Evolutionary conservation across 345 rosid genomes (phyloP).

Genomic region (Schrenkiella parvula): DNA sequence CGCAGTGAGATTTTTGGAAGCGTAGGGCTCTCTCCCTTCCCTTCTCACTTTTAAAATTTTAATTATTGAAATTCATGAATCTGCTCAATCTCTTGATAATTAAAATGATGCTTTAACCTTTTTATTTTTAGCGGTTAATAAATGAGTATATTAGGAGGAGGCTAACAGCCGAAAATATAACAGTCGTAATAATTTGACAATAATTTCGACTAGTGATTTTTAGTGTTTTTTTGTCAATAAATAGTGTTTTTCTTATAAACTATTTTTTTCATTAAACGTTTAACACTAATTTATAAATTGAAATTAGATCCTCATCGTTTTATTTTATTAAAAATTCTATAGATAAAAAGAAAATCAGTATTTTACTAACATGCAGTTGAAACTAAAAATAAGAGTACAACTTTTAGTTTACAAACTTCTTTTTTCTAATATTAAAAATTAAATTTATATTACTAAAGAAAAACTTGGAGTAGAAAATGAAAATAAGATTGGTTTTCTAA

Average conservation of each 20-base stretch:
- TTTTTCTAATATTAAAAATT: no score
- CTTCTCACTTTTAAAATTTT: background rate
- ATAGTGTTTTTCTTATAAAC: no score
- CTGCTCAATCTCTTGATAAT: conserved; percentile 1
- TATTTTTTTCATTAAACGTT: no score
- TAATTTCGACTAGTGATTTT: background rate
- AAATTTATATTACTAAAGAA: no score
- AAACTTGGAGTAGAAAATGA: no score
- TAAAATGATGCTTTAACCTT: background rate
- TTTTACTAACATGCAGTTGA: no score
- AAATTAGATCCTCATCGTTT: no score
- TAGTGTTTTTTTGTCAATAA: background rate
- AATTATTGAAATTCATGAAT: background rate
- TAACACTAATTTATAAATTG: no score
- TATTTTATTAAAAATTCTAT: no score
- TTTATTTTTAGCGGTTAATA: background rate
- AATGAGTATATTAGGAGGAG: background rate
- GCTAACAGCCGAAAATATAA: background rate
- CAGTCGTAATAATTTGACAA: background rate
- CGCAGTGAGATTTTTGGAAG: conserved; percentile 17
- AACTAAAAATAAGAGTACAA: no score
- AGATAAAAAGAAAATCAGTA: no score
- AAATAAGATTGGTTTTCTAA: background rate
- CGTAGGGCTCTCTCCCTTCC: conserved; percentile 27
- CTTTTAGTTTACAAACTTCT: no score